Percentiles rank a stretch among this genome's conserved stretches.
Conservation (phyloP, 1,139 yeast genomes). For the Zygoascus sp. region DNA sequence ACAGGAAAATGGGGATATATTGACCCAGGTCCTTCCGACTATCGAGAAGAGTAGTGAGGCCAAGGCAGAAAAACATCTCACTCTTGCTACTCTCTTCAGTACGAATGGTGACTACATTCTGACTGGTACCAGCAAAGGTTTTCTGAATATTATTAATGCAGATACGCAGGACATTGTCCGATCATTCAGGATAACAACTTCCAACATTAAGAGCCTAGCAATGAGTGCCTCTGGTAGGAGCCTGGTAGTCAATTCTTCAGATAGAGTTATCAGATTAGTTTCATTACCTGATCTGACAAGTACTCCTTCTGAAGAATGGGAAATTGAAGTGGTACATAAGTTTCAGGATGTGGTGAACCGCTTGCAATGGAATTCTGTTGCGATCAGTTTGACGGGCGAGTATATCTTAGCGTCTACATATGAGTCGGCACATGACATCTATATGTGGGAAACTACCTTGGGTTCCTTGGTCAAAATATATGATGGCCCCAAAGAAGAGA, state of each 20-base stretch:
- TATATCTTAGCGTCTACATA: slow-evolving; percentile 83
- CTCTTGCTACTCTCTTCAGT: slow-evolving; percentile 37
- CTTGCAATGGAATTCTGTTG: slow-evolving; percentile 82
- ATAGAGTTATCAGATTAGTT: slow-evolving; percentile 72
- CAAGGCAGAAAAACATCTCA: slow-evolving; percentile 32
- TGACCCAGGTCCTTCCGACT: slow-evolving; percentile 14
- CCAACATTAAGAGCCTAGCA: slow-evolving; percentile 68
- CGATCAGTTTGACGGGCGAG: slow-evolving; percentile 73
- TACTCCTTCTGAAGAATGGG: slow-evolving; percentile 40
- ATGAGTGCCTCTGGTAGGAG: slow-evolving; percentile 64
- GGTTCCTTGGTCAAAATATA: slow-evolving; percentile 84
- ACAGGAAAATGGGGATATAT: slow-evolving; percentile 17
- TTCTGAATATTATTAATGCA: slow-evolving; percentile 48
- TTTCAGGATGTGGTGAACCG: slow-evolving; percentile 89
- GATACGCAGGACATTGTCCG: slow-evolving; percentile 38
- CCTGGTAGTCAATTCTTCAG: slow-evolving; percentile 75
- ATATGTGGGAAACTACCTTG: slow-evolving; percentile 87
- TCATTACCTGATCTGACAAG: slow-evolving; percentile 46
- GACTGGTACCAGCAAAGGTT: slow-evolving; percentile 79
- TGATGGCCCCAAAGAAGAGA: slow-evolving; percentile 85
- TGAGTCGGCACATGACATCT: slow-evolving; percentile 83
- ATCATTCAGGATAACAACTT: slow-evolving; percentile 53
- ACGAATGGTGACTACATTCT: slow-evolving; percentile 52
- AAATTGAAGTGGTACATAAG: slow-evolving; percentile 67
- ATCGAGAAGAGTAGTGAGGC: slow-evolving; percentile 16